These are phyloP conservation scores for Isoetes engelmannii DNA, from an alignment of 83 land plant genomes.

Conservation along the genomic window DNA sequence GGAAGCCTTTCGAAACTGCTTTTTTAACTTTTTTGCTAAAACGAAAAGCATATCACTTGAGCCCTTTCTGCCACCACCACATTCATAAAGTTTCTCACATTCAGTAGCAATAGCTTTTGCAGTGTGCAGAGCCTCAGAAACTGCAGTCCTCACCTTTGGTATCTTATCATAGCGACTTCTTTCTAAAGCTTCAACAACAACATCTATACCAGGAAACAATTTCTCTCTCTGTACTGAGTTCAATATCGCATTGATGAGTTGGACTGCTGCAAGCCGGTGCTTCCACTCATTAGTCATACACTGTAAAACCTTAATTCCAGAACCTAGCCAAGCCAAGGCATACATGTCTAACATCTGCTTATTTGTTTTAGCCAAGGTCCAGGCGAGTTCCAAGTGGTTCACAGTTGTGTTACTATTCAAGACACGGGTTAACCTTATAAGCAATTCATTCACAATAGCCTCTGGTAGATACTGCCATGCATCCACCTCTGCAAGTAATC, in stretches of 20 bases:
- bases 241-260: slow-evolving; percentile 23
- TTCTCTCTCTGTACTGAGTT: slow-evolving; percentile 16
- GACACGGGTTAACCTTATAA: slow-evolving; percentile 50
- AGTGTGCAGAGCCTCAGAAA: slow-evolving; percentile 58
- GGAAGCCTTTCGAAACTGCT: too few species aligned
- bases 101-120: slow-evolving; percentile 41
- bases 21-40: too few species aligned
- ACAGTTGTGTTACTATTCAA: slow-evolving; percentile 50
- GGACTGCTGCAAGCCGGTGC: slow-evolving; percentile 22
- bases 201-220: slow-evolving; percentile 10
- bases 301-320: slow-evolving; percentile 49
- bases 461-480: slow-evolving; percentile 71
- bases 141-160: slow-evolving; percentile 51
- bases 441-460: slow-evolving; percentile 63
- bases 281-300: slow-evolving; percentile 42
- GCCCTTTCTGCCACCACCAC: too few species aligned
- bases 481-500: slow-evolving; percentile 73
- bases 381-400: slow-evolving; percentile 71
- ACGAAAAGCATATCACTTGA: too few species aligned
- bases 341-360: slow-evolving; percentile 44
- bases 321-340: slow-evolving; percentile 46
- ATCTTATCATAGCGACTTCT: slow-evolving; percentile 39
- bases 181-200: slow-evolving; percentile 22
- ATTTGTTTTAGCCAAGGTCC: slow-evolving; percentile 58
- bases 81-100: too few species aligned